Evolutionary conservation across 768 basidiomycete genomes (phyloP), one percentile per base, ranked within the genome.

Genomic region (Mycena rebaudengoi): DNA sequence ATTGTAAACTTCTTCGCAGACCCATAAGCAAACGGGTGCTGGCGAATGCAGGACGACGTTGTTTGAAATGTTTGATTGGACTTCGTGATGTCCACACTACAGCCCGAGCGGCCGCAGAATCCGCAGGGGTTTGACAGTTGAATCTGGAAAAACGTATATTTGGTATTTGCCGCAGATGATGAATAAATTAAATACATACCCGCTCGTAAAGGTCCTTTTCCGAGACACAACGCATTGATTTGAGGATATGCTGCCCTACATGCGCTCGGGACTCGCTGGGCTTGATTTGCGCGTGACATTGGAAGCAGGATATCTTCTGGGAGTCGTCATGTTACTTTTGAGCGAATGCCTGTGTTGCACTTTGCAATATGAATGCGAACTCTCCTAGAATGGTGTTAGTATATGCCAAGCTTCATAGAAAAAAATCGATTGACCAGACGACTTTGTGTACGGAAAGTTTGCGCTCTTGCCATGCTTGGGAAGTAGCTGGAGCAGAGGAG

Each of bases 401-500:
- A 33, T 13, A 14, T 14, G 20, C 18, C 20, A 6, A 33, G 26
- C 12, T 5, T 30, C 26, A 41, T 11, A 3, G 16, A 14, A 4
- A 25, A 18, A 23, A 39, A 18, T 41, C 26, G 39, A 41, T 33
- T 4, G 5, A 57, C 55, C 8, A 5, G 12, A 16, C 3, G 41
- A 46, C 13, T 21, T 13, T 4, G 4, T 28, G 11, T 57, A 57
- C 0, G 55, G 55, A 29, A 57, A 57, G 0, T 4, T 4, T 1
- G 18, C 43, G 32, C 43, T 35, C n/a, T 14, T 57, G 16, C 55
- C 44, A 21, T 46, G 55, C 33, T 57, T 57, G 23, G 55, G 55
- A 33, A 57, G 43, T 1, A 46, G 21, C 32, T 57, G 20, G 8
- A 57, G 16, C 18, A 57, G 5, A 3, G 30, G 2, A 10, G 29